A percentile compares a stretch with the other conserved stretches of the same genome.
These are phyloP conservation scores for Cucumis sativus DNA, from an alignment of 306 rosid genomes.

Conservation along the genomic window Cucumber_9930_V3 NC_026658.2:10874001-10874500, in stretches of 20 bases:
- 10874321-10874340: slow-evolving; percentile 46
- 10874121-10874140: slow-evolving; percentile 57
- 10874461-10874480: slow-evolving; percentile 33
- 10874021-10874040: slow-evolving; percentile 76
- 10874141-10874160: slow-evolving; percentile 89
- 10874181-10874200: slow-evolving; percentile 76
- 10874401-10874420: slow-evolving; percentile 29
- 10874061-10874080: slow-evolving; percentile 33
- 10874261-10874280: slow-evolving; percentile 53
- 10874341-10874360: slow-evolving; percentile 37
- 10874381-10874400: slow-evolving; percentile 70
- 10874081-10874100: slow-evolving; percentile 26
- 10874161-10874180: slow-evolving; percentile 59
- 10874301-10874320: slow-evolving; percentile 73
- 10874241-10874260: slow-evolving; percentile 82
- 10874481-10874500: background rate
- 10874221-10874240: slow-evolving; percentile 85
- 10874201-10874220: slow-evolving; percentile 93
- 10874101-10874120: slow-evolving; percentile 18
- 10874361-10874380: slow-evolving; percentile 64
- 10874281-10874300: slow-evolving; percentile 52
- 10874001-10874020: slow-evolving; percentile 96
- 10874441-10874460: slow-evolving; percentile 59
- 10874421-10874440: slow-evolving; percentile 56
- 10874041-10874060: slow-evolving; percentile 68